Evolutionary conservation across 352 stramenopile species (phyloP).

Genomic region (Albugo laibachii): DNA sequence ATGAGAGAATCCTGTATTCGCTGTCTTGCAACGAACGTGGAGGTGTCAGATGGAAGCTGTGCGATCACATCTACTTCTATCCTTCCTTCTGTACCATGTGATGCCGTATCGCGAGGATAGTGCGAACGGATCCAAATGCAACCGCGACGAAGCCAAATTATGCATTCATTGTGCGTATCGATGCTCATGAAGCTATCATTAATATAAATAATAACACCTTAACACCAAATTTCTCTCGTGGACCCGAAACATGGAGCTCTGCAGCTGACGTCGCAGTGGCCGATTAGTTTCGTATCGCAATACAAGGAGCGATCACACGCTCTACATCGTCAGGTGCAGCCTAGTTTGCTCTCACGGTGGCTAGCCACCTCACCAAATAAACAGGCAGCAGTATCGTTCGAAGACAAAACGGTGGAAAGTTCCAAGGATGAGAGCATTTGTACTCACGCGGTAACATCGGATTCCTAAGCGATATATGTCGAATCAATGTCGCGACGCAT

Average conservation of each 20-base stretch:
- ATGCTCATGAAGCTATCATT: no score
- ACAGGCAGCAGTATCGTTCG: slow-evolving; percentile 44
- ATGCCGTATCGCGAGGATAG: slow-evolving; percentile 55
- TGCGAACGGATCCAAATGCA: slow-evolving; percentile 64
- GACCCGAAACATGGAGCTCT: slow-evolving; percentile 22
- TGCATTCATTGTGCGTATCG: slow-evolving; percentile 47
- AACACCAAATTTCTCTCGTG: no score
- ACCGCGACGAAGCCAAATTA: slow-evolving; percentile 50
- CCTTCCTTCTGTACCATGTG: slow-evolving; percentile 72
- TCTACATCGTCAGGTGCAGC: slow-evolving; percentile 41
- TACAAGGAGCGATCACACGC: slow-evolving; percentile 92
- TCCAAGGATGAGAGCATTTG: slow-evolving; percentile 92
- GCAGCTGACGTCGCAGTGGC: no score
- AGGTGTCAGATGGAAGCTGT: slow-evolving; percentile 38
- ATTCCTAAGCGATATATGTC: slow-evolving; percentile 78
- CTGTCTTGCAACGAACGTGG: slow-evolving; percentile 50
- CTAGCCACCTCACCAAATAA: no score
- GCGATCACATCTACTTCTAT: slow-evolving; percentile 59
- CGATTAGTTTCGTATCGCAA: slow-evolving; percentile 95
- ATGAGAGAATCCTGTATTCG: slow-evolving; percentile 87
- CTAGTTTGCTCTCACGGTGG: slow-evolving; percentile 8
- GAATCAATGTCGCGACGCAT: slow-evolving; percentile 81
- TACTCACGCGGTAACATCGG: slow-evolving; percentile 62
- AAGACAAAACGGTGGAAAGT: slow-evolving; percentile 94
- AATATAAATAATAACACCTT: no score